A percentile compares a stretch with the other conserved stretches of the same genome.
Evolutionary conservation across 75 land plant genomes (phyloP).

Genomic region (Selaginella tamariscina): DNA sequence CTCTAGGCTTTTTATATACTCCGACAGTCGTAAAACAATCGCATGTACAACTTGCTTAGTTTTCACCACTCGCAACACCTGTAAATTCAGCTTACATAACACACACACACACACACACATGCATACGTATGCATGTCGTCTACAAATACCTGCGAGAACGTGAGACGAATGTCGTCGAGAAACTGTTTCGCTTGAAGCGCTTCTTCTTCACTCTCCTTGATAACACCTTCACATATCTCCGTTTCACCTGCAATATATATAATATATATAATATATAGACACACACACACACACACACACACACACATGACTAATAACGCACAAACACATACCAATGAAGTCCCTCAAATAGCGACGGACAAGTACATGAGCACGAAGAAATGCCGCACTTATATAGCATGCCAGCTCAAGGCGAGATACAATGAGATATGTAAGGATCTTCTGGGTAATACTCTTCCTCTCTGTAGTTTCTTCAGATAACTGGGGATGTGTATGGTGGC

Average conservation of each 20-base stretch:
- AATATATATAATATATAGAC: not conserved
- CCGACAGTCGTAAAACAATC: constrained; percentile 55
- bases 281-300: not conserved
- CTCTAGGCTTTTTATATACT: constrained; percentile 83
- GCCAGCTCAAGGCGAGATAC: constrained; percentile 74
- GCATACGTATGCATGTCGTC: too few species aligned
- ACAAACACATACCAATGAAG: constrained; percentile 56
- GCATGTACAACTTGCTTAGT: constrained; percentile 91
- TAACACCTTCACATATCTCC: constrained; percentile 54
- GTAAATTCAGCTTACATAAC: constrained; percentile 4
- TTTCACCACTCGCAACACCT: constrained; percentile 91
- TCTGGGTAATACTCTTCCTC: constrained; percentile 40
- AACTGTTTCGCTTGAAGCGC: constrained; percentile 73
- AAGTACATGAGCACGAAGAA: constrained; percentile 81
- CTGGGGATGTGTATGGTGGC: constrained; percentile 58
- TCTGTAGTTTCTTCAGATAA: constrained; percentile 55
- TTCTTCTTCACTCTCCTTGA: constrained; percentile 77
- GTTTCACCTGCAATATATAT: constrained; percentile 47
- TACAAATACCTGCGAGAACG: constrained; percentile 89
- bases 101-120: not conserved
- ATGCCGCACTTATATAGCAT: constrained; percentile 85
- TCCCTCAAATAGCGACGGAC: constrained; percentile 69
- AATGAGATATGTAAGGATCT: constrained; percentile 48
- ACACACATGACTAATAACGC: not conserved
- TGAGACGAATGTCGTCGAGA: constrained; percentile 77